phyloP scores from a whole-genome alignment of 2,329 filamentous ascomycete genomes.

The Pestalotiopsis sp. region DNA sequence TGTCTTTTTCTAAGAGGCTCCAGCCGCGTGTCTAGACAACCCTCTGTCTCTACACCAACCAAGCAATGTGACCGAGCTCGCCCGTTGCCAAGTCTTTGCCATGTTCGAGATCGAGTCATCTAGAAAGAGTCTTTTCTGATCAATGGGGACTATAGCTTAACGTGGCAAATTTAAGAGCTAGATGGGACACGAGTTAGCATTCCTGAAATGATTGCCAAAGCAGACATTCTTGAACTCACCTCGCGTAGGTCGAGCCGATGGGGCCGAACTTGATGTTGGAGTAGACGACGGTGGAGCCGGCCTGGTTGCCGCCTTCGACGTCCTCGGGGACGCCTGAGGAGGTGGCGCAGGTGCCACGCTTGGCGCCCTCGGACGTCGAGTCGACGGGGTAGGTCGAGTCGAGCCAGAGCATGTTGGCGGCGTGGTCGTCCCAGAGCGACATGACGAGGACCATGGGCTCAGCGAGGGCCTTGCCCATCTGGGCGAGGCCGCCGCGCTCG shows the following conservation, averaged over 20 bases:
- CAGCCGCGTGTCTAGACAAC: too few relatives aligned
- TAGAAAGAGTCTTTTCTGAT: too few relatives aligned
- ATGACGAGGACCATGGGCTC: constrained; percentile 64
- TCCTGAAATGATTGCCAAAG: background rate
- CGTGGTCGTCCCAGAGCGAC: constrained; percentile 58
- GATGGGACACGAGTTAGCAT: background rate
- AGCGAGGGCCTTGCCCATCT: constrained; percentile 53
- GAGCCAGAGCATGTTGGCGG: constrained; percentile 52
- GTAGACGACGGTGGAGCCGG: constrained; percentile 43
- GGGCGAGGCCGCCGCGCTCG: constrained; percentile 51
- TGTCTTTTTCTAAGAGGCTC: too few relatives aligned
- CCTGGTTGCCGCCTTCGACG: constrained; percentile 36
- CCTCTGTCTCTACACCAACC: too few relatives aligned
- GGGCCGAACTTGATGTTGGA: constrained; percentile 53
- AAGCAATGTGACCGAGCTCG: too few relatives aligned
- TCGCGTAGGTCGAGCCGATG: constrained; percentile 43
- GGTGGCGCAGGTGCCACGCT: constrained; percentile 49
- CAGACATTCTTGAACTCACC: background rate
- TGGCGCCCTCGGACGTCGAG: constrained; percentile 39
- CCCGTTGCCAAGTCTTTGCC: too few relatives aligned
- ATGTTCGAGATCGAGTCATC: too few relatives aligned
- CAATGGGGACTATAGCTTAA: too few relatives aligned
- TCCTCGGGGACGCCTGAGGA: constrained; percentile 45
- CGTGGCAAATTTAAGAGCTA: background rate
- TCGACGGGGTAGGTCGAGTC: constrained; percentile 56